Evolutionary conservation across 106 monocot species (phyloP).

Genomic region (Acanthochlamys bracteata): DNA sequence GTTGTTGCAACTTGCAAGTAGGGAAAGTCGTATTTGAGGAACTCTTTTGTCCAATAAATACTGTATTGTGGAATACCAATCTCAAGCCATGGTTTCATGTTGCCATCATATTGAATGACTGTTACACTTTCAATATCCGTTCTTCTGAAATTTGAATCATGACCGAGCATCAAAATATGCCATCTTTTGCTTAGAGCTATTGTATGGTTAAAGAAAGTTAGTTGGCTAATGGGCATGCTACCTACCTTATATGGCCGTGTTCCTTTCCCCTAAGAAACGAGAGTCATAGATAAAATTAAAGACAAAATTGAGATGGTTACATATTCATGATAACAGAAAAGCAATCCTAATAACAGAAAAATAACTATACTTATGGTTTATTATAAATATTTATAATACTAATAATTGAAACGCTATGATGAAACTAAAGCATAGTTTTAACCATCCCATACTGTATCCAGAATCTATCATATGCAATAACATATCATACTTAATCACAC

Average conservation of each 20-base stretch:
- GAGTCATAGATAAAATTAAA: background rate
- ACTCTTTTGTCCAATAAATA: conserved; percentile 54
- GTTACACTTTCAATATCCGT: conserved; percentile 49
- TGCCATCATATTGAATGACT: conserved; percentile 71
- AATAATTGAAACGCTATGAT: too few relatives aligned
- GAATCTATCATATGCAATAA: too few relatives aligned
- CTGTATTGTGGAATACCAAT: conserved; percentile 51
- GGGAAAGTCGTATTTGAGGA: conserved; percentile 44
- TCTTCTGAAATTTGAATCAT: conserved; percentile 15
- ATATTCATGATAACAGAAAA: too few relatives aligned
- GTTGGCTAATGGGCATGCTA: conserved; percentile 63
- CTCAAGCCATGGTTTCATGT: conserved; percentile 90
- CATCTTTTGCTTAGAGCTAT: conserved; percentile 37
- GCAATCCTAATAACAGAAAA: too few relatives aligned
- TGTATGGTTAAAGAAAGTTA: conserved; percentile 75
- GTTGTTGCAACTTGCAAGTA: conserved; percentile 66
- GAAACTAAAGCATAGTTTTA: too few relatives aligned
- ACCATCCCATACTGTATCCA: too few relatives aligned
- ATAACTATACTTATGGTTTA: too few relatives aligned
- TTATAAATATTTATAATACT: too few relatives aligned
- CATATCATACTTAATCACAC: too few relatives aligned
- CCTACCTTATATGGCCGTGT: conserved; percentile 48
- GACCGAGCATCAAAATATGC: conserved; percentile 71
- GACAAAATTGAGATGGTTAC: background rate
- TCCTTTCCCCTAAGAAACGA: conserved; percentile 30